phyloP scores from a whole-genome alignment of 2,329 filamentous ascomycete genomes.

The Zarea fungicola region DNA sequence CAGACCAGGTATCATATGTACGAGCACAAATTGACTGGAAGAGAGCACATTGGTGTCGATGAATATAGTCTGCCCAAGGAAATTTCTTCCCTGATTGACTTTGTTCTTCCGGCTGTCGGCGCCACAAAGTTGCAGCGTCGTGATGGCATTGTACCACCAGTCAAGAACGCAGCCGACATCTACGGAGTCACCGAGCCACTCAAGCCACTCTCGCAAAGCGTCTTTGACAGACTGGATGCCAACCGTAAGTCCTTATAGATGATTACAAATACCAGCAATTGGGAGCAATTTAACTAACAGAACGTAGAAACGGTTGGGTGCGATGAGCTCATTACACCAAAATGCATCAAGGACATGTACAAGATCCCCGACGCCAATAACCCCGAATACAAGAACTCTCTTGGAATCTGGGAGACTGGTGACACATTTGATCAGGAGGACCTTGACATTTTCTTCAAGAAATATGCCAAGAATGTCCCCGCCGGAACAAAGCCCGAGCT shows the following conservation, averaged over 20 bases:
- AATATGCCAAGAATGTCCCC: constrained; percentile 24
- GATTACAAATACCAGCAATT: neutral
- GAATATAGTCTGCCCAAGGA: constrained; percentile 34
- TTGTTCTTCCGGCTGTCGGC: constrained; percentile 35
- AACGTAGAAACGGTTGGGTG: constrained; percentile 30
- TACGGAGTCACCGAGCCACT: constrained; percentile 9
- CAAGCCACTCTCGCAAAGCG: neutral
- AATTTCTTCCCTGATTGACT: constrained; percentile 32
- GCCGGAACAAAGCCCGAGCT: constrained; percentile 13
- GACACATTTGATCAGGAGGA: constrained; percentile 46
- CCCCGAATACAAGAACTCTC: constrained; percentile 35
- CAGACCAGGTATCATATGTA: constrained; percentile 48
- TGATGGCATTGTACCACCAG: neutral
- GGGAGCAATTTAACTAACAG: too few relatives aligned
- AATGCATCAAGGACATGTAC: constrained; percentile 48
- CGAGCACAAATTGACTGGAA: constrained; percentile 30
- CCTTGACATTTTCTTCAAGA: constrained; percentile 43
- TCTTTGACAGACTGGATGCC: constrained; percentile 4
- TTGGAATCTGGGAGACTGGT: constrained; percentile 48
- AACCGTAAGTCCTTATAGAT: neutral
- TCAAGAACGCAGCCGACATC: constrained; percentile 1
- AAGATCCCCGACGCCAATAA: constrained; percentile 28
- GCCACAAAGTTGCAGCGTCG: constrained; percentile 23
- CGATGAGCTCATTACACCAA: constrained; percentile 51
- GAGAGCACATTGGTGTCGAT: constrained; percentile 34